Conservation (phyloP, 495 filamentous ascomycete genomes). For the Gamarada debralockiae region DNA sequence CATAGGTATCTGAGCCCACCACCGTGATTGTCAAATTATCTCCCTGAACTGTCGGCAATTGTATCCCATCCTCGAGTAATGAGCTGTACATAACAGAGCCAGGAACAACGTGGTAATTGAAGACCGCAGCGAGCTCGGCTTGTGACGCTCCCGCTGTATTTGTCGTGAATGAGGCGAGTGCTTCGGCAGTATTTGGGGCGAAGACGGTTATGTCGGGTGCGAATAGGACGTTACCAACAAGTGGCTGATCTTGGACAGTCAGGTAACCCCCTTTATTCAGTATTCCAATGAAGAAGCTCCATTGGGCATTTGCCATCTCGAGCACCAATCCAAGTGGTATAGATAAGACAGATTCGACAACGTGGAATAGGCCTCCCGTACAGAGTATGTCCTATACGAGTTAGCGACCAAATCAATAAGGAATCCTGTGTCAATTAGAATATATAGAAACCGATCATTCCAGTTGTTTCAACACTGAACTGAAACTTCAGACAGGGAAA, state of each 20-base stretch:
- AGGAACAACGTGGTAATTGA: slow-evolving; percentile 29
- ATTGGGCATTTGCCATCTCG: not conserved
- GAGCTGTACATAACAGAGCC: slow-evolving; percentile 31
- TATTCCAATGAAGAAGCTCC: not conserved
- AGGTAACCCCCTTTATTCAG: not conserved
- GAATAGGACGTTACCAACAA: too few relatives aligned
- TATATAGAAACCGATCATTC: too few relatives aligned
- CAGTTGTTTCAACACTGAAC: too few relatives aligned
- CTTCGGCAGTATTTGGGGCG: slow-evolving; percentile 39
- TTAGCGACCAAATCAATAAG: not conserved
- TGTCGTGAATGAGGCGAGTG: slow-evolving; percentile 27
- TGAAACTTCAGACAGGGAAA: too few relatives aligned
- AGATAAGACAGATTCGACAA: slow-evolving; percentile 41
- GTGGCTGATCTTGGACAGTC: too few relatives aligned
- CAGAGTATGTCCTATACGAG: slow-evolving; percentile 34
- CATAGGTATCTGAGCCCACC: slow-evolving; percentile 21
- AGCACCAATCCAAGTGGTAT: slow-evolving; percentile 31
- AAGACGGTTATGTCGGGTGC: slow-evolving; percentile 42
- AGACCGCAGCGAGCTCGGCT: not conserved
- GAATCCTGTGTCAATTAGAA: too few relatives aligned
- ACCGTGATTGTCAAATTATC: slow-evolving; percentile 27
- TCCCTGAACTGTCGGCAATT: slow-evolving; percentile 28
- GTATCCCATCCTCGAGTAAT: slow-evolving; percentile 24
- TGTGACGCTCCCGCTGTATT: slow-evolving; percentile 15
- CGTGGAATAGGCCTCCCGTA: slow-evolving; percentile 40